These are phyloP conservation scores for Cordyceps fumosorosea DNA, from an alignment of 2,329 filamentous ascomycete genomes.

Conservation along the genomic window DNA sequence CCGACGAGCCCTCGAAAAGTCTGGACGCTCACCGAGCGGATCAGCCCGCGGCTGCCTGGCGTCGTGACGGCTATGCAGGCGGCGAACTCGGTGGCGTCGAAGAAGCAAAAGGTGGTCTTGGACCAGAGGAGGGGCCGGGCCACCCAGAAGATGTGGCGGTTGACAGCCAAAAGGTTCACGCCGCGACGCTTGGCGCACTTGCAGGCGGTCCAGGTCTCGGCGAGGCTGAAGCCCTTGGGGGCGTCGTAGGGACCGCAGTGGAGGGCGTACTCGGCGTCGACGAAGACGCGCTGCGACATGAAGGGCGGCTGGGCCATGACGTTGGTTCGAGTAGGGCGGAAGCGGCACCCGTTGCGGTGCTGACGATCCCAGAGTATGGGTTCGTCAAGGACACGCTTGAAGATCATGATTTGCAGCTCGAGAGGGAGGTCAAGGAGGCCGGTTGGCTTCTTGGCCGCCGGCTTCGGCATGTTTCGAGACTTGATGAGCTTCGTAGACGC, in stretches of 20 bases:
- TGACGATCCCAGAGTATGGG: not conserved
- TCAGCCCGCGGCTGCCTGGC: not conserved
- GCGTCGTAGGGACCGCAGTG: no score
- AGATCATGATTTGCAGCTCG: not conserved
- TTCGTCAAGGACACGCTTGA: not conserved
- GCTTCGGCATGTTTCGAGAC: no score
- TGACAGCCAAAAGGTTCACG: not conserved
- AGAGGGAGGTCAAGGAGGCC: not conserved
- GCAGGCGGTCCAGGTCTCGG: not conserved
- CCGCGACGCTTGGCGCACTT: not conserved
- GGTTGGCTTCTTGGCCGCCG: conserved; percentile 15
- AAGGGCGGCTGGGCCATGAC: not conserved
- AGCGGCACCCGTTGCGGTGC: not conserved
- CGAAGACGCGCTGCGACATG: not conserved
- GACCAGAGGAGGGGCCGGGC: not conserved
- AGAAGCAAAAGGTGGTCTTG: not conserved
- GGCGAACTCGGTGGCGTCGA: not conserved
- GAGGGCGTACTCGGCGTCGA: not conserved
- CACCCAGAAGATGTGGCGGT: not conserved
- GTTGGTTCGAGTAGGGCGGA: not conserved
- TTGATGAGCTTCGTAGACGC: not conserved
- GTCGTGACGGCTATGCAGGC: not conserved
- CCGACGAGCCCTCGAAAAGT: fast-evolving
- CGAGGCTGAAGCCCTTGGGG: not conserved
- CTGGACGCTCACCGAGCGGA: not conserved